Evolutionary conservation across 139 green algal species (phyloP), one percentile per base, ranked within the genome.

Genomic region (Chlorokybus atmophyticus): DNA sequence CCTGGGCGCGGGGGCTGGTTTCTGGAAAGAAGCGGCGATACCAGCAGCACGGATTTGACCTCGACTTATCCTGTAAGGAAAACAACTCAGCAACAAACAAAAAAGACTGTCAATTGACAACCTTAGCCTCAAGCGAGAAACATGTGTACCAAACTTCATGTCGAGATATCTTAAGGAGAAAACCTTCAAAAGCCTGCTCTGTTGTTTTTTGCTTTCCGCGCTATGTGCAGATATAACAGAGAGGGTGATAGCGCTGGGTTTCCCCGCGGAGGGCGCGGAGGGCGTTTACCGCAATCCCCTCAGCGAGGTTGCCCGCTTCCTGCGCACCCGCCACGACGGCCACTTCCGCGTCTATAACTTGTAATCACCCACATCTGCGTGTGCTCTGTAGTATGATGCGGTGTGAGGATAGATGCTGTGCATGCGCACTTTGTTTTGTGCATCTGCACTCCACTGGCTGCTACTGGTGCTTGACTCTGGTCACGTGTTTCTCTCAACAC

Each of bases 161-260:
- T 14, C 14, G 14, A 23, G 14, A 44, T 23, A 14, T 23, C 38
- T 17, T 14, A 44, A 23, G 14, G 38, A 14, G 38, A 44, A 17
- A 14, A 14, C 38, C 38, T 44, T 44, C 17, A 17, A 23, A 44
- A 17, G 17, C 14, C 38, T 44, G 14, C 17, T 44, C 38, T 44
- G 14, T 23, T 17, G 38, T 17, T 44, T 44, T 44, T 23, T 44
- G 10, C 35, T 44, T 44, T 14, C 10, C 35, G 10, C 25, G 6
- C 44, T 52, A 5, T 23, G n/a, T 29, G n/a, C 50, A 56, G 50
- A 66, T 48, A 66, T 66, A 44, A 66, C 58, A 3, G 4, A 25
- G 4, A 60, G 7, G 4, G 38, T 66, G 21, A 50, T 66, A n/a
- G 58, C 58, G 14, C 58, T 66, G 58, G 58, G 48, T 10, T 66